These are phyloP conservation scores for Dactylonectria macrodidyma DNA, from an alignment of 2,329 filamentous ascomycete genomes.

Conservation along the genomic window DNA sequence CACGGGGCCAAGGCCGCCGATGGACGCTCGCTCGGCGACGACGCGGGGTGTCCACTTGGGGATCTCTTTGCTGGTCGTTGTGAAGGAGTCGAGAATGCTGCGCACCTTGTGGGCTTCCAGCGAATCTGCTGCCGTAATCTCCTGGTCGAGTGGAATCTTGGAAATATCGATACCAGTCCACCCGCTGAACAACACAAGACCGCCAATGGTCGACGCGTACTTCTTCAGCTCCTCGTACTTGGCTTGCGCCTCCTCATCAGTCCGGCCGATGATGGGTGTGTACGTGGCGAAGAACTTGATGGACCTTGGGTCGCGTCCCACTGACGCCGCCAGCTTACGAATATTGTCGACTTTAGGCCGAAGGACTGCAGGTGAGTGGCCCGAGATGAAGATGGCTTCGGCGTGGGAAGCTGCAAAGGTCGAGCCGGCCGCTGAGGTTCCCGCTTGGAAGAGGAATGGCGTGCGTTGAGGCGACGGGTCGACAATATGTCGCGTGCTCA, in stretches of 20 bases:
- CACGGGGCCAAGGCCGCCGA: slow-evolving; percentile 57
- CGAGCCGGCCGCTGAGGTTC: slow-evolving; percentile 70
- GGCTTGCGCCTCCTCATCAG: slow-evolving; percentile 66
- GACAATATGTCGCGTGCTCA: slow-evolving; percentile 62
- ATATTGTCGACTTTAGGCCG: slow-evolving; percentile 67
- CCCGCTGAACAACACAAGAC: slow-evolving; percentile 69
- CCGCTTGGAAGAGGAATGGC: slow-evolving; percentile 72
- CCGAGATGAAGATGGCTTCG: slow-evolving; percentile 73
- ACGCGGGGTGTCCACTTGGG: slow-evolving; percentile 62
- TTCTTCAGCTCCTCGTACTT: slow-evolving; percentile 67
- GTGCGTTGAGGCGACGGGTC: slow-evolving; percentile 71
- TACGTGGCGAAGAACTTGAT: slow-evolving; percentile 70
- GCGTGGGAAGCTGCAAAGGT: slow-evolving; percentile 71
- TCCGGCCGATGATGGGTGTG: slow-evolving; percentile 64
- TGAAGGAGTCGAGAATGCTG: slow-evolving; percentile 64
- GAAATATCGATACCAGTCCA: slow-evolving; percentile 75
- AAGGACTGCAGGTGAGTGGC: slow-evolving; percentile 65
- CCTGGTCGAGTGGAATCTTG: slow-evolving; percentile 70
- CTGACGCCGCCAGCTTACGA: slow-evolving; percentile 63
- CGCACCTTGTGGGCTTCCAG: slow-evolving; percentile 66
- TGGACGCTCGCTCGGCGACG: slow-evolving; percentile 57
- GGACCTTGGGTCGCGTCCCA: slow-evolving; percentile 68
- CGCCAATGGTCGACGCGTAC: slow-evolving; percentile 68
- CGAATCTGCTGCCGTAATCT: slow-evolving; percentile 68
- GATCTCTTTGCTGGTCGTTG: slow-evolving; percentile 61